A percentile compares a stretch with the other conserved stretches of the same genome.
These are phyloP conservation scores for Solanum etuberosum DNA, from an alignment of 257 asterid genomes.

Conservation along the genomic window DNA sequence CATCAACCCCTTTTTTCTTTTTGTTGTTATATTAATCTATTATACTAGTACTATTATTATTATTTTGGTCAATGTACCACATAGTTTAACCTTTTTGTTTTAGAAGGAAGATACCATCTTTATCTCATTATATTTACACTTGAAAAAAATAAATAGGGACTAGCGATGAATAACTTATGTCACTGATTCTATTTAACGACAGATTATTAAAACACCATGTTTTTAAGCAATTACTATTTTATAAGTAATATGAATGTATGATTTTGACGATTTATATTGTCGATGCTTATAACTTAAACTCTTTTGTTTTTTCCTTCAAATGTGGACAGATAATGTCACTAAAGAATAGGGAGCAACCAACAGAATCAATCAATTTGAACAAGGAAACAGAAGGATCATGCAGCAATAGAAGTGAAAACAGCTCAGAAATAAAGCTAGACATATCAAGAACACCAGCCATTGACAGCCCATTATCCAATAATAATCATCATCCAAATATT, in stretches of 20 bases:
- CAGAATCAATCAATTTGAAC: slow-evolving; percentile 88
- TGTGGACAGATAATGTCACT: slow-evolving; percentile 67
- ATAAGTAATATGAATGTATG: neutral
- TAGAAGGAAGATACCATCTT: neutral
- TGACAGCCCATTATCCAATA: slow-evolving; percentile 44
- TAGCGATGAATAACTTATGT: neutral
- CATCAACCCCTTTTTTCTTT: neutral
- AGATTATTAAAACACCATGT: neutral
- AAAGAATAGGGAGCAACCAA: slow-evolving; percentile 72
- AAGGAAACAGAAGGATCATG: slow-evolving; percentile 91
- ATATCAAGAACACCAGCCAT: slow-evolving; percentile 54
- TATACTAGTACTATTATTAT: neutral
- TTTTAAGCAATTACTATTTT: neutral
- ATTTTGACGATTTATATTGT: neutral
- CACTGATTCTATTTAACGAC: neutral
- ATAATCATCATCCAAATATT: slow-evolving; percentile 8
- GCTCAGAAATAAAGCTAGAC: slow-evolving; percentile 72
- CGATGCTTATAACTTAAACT: neutral
- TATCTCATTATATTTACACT: too few species aligned
- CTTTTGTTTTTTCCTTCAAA: neutral
- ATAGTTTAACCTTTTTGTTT: neutral
- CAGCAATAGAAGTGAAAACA: slow-evolving; percentile 91
- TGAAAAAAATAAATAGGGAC: neutral
- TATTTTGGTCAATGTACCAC: neutral
- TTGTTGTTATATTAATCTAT: neutral